These are phyloP conservation scores for Sextonia rubra DNA, from an alignment of 164 flowering plant genomes.

Conservation along the genomic window DNA sequence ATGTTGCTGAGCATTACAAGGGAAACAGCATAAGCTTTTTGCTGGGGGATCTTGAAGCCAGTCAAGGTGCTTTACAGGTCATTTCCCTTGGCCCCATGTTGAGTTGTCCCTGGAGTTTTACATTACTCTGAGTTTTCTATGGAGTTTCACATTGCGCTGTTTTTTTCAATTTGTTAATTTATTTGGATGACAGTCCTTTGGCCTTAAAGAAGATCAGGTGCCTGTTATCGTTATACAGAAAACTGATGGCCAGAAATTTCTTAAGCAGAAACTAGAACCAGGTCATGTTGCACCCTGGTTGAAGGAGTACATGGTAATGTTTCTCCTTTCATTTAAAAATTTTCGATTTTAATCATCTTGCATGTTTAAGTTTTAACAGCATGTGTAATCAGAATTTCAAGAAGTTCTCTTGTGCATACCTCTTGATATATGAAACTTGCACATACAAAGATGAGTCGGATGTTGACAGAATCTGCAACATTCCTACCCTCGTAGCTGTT, in stretches of 20 bases:
- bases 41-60: slow-evolving; percentile 71
- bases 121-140: background rate
- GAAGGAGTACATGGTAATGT: slow-evolving; percentile 62
- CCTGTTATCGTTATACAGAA: slow-evolving; percentile 71
- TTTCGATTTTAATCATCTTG: no score
- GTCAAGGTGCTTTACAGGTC: slow-evolving; percentile 74
- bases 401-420: background rate
- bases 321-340: background rate
- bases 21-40: slow-evolving; percentile 59
- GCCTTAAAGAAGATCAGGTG: slow-evolving; percentile 58
- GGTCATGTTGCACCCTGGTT: slow-evolving; percentile 50
- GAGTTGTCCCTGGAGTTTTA: background rate
- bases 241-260: slow-evolving; percentile 44
- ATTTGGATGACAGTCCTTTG: slow-evolving; percentile 62
- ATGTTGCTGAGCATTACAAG: slow-evolving; percentile 51
- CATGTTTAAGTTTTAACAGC: background rate
- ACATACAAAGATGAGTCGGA: no score
- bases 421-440: no score
- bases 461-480: no score
- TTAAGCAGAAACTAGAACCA: background rate
- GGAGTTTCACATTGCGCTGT: background rate
- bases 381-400: no score
- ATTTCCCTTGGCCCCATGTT: slow-evolving; percentile 2
- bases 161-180: background rate
- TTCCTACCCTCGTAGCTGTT: no score